Evolutionary conservation across 192 early-diverging fungal genomes (phyloP).

Genomic region (Diversispora eburnea): DNA sequence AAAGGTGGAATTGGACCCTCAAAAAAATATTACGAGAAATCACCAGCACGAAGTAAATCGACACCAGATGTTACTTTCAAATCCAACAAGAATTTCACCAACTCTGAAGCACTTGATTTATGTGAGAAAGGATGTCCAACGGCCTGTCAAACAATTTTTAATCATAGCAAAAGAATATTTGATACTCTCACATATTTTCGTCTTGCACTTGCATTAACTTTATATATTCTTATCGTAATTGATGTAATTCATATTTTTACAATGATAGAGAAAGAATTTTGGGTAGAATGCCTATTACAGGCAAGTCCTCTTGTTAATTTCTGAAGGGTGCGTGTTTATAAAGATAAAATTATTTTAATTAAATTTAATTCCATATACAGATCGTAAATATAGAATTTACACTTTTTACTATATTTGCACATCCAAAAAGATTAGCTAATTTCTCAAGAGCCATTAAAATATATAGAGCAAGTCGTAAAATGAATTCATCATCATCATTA

Average conservation of each 20-base stretch:
- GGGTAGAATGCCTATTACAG: slow-evolving; percentile 16
- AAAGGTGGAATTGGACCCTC: too few species aligned
- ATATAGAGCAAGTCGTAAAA: slow-evolving; percentile 5
- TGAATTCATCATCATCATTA: not conserved
- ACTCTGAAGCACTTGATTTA: not conserved
- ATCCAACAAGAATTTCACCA: too few species aligned
- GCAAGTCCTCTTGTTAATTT: not conserved
- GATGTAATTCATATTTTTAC: slow-evolving; percentile 8
- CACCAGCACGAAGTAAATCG: too few species aligned
- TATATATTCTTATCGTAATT: slow-evolving; percentile 9
- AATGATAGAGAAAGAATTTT: slow-evolving; percentile 13
- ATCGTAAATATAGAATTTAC: slow-evolving; percentile 16
- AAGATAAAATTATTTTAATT: not conserved
- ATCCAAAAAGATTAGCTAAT: slow-evolving; percentile 26
- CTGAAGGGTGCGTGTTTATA: not conserved
- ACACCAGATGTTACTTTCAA: too few species aligned
- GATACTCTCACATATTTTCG: slow-evolving; percentile 5
- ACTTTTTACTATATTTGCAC: slow-evolving; percentile 9
- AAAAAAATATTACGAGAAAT: too few species aligned
- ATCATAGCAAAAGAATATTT: not conserved
- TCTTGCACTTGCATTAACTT: not conserved
- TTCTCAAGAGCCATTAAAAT: slow-evolving; percentile 20
- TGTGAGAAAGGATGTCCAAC: not conserved
- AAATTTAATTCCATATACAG: not conserved
- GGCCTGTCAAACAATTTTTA: not conserved